Conservation (phyloP, 108 stramenopile genomes). For the Fragilaria crotonensis region DNA sequence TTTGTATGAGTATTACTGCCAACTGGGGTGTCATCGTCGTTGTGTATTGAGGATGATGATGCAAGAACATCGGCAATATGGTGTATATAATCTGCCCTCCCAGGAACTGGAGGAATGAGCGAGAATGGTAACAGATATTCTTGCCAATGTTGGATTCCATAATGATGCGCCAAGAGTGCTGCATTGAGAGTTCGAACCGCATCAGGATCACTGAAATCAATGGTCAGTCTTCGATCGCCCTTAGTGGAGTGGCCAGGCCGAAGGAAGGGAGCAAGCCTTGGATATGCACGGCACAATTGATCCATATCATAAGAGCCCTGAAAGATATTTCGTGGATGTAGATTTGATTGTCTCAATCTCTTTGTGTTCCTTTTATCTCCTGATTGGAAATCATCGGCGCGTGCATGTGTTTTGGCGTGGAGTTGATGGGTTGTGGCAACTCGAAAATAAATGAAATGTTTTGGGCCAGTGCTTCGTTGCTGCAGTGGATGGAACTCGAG, state of each 20-base stretch:
- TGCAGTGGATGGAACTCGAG: too few relatives aligned
- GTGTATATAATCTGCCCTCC: constrained; percentile 15
- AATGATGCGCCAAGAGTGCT: constrained; percentile 10
- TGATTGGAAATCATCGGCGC: too few relatives aligned
- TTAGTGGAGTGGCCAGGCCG: not conserved
- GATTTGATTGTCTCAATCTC: too few relatives aligned
- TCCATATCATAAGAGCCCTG: constrained; percentile 15
- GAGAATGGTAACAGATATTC: not conserved
- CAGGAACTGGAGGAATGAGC: constrained; percentile 12
- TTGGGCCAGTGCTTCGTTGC: too few relatives aligned
- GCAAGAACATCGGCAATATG: constrained; percentile 10
- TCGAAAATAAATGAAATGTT: too few relatives aligned
- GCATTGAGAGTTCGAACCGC: constrained; percentile 12
- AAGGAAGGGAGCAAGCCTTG: constrained; percentile 3
- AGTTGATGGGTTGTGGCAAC: too few relatives aligned
- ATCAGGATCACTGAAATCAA: constrained; percentile 8
- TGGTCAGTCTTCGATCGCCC: not conserved
- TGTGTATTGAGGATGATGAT: not conserved
- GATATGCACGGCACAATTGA: constrained; percentile 1
- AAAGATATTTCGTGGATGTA: constrained; percentile 13
- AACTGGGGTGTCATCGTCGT: too few relatives aligned
- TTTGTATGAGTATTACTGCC: too few relatives aligned
- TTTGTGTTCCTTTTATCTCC: too few relatives aligned
- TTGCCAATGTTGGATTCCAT: constrained; percentile 3
- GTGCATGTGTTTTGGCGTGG: too few relatives aligned